A percentile compares a stretch with the other conserved stretches of the same genome.
These are phyloP conservation scores for Schizosaccharomyces japonicus DNA, from an alignment of 805 yeast genomes.

Conservation along the genomic window DNA sequence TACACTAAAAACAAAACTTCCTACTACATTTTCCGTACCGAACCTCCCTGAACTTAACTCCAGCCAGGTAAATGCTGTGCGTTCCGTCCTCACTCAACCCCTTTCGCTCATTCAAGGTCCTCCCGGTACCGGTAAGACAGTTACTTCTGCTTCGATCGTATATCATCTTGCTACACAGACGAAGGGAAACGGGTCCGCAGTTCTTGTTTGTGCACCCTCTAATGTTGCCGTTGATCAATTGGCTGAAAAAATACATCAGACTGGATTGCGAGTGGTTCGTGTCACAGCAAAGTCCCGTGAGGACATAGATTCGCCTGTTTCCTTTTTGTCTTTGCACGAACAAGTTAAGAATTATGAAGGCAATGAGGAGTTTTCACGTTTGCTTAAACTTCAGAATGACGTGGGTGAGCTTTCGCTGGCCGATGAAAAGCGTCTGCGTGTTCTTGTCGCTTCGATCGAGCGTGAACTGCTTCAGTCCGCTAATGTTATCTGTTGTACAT, in stretches of 20 bases:
- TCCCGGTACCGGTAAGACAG: conserved; percentile 91
- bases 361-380: conserved; percentile 27
- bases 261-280: conserved; percentile 60
- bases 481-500: conserved; percentile 71
- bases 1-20: conserved; percentile 27
- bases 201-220: conserved; percentile 84
- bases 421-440: conserved; percentile 27
- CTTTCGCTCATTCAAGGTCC: conserved; percentile 79
- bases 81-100: conserved; percentile 42
- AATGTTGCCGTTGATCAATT: conserved; percentile 87
- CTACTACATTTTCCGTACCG: conserved; percentile 36
- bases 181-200: conserved; percentile 9
- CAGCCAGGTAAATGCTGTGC: conserved; percentile 62
- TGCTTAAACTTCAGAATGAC: conserved; percentile 34
- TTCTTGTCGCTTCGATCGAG: conserved; percentile 27
- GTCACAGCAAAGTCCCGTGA: conserved; percentile 56
- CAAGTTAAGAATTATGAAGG: conserved; percentile 24
- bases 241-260: conserved; percentile 40
- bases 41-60: conserved; percentile 46
- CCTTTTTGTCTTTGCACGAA: conserved; percentile 33
- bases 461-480: conserved; percentile 26
- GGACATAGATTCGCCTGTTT: conserved; percentile 45
- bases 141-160: conserved; percentile 70
- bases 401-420: conserved; percentile 39
- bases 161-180: conserved; percentile 36